Conservation (phyloP, 257 asterid genomes). For the Lithospermum erythrorhizon region DNA sequence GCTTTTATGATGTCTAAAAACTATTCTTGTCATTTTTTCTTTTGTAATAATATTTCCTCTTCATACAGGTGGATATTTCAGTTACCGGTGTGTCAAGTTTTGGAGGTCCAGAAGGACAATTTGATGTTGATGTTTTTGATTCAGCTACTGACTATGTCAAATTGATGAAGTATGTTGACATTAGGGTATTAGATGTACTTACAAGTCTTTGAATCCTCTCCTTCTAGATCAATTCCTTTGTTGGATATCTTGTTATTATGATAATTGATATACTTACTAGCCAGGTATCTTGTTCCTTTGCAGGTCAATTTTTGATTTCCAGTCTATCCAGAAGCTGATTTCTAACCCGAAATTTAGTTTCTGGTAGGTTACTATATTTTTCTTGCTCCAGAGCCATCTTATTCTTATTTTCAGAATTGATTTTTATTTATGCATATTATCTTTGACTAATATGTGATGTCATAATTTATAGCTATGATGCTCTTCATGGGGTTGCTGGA, state of each 20-base stretch:
- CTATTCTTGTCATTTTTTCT: background rate
- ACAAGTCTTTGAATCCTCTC: constrained; percentile 1
- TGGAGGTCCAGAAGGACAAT: constrained; percentile 3
- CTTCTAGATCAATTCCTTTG: background rate
- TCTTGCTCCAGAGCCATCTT: background rate
- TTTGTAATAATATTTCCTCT: background rate
- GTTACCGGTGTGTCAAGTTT: background rate
- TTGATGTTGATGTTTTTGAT: constrained; percentile 89
- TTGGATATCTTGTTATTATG: no score
- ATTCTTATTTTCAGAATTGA: no score
- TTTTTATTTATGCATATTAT: background rate
- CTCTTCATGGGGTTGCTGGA: constrained; percentile 98
- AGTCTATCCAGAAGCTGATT: constrained; percentile 66
- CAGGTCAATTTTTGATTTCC: constrained; percentile 92
- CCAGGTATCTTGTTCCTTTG: constrained; percentile 4
- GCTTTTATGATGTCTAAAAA: background rate
- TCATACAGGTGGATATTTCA: constrained; percentile 5
- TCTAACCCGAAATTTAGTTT: constrained; percentile 72
- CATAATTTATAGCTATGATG: constrained; percentile 57
- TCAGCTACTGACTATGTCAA: constrained; percentile 84
- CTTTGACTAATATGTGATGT: background rate
- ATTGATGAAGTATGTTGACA: constrained; percentile 74
- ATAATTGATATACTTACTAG: background rate
- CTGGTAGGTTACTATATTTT: constrained; percentile 41
- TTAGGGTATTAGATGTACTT: background rate